A percentile compares a stretch with the other conserved stretches of the same genome.
Conservation (phyloP, 176 grass and related monocot genomes). For the Carex cristatella region DNA sequence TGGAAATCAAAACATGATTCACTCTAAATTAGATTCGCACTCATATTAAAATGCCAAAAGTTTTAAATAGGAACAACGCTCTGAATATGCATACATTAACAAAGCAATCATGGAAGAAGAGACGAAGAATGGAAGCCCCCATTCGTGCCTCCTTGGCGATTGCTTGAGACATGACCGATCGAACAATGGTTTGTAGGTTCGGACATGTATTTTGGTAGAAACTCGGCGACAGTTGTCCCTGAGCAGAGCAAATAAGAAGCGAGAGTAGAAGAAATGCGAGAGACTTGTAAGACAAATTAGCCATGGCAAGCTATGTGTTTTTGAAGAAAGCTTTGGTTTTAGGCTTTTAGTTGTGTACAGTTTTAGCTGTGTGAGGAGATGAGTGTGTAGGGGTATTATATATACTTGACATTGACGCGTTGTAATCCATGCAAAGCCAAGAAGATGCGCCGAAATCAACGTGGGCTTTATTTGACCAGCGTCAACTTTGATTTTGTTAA, state of each 20-base stretch:
- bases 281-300: background rate
- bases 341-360: background rate
- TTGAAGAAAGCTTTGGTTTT: background rate
- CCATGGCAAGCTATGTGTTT: slow-evolving; percentile 20
- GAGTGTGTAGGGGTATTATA: background rate
- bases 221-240: slow-evolving; percentile 33
- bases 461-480: background rate
- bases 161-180: slow-evolving; percentile 7
- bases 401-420: background rate
- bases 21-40: background rate
- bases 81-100: slow-evolving; percentile 26
- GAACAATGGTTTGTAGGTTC: slow-evolving; percentile 44
- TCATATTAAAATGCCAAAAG: too few relatives aligned
- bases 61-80: too few relatives aligned
- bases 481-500: background rate
- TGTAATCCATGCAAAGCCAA: background rate
- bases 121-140: slow-evolving; percentile 55
- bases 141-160: slow-evolving; percentile 37
- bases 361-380: background rate
- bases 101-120: slow-evolving; percentile 87
- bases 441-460: background rate
- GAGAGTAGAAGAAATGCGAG: slow-evolving; percentile 17
- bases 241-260: slow-evolving; percentile 16
- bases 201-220: slow-evolving; percentile 52
- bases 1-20: background rate